Conservation (phyloP, 2,329 filamentous ascomycete species). For the Tolypocladium guangdongense region DNA sequence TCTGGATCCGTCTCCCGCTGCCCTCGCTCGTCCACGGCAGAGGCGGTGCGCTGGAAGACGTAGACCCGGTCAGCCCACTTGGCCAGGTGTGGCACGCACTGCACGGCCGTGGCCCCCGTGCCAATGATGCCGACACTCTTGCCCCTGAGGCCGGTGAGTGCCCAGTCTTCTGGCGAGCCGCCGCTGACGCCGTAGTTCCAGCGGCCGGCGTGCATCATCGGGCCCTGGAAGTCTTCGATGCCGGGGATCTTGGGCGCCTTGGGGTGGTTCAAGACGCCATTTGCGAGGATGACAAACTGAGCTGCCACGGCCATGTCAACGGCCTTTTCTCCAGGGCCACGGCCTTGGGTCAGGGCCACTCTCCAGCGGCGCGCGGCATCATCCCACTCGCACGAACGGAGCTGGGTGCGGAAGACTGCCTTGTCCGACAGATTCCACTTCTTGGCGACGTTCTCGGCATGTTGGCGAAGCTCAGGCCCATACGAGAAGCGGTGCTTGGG, state of each 20-base stretch:
- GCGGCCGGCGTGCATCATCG: conserved; percentile 32
- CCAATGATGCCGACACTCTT: conserved; percentile 38
- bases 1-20: conserved; percentile 28
- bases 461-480: conserved; percentile 29
- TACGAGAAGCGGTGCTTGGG: conserved; percentile 37
- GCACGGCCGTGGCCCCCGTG: conserved; percentile 37
- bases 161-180: conserved; percentile 25
- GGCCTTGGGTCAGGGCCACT: conserved; percentile 10
- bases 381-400: conserved; percentile 34
- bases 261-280: conserved; percentile 27
- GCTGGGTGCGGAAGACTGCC: conserved; percentile 29
- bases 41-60: conserved; percentile 47
- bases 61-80: conserved; percentile 37
- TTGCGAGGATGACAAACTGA: conserved; percentile 27
- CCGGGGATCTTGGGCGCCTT: conserved; percentile 31
- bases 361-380: conserved; percentile 18
- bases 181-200: conserved; percentile 35
- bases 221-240: conserved; percentile 28
- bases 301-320: conserved; percentile 20
- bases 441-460: conserved; percentile 30
- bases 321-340: conserved; percentile 10
- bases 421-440: conserved; percentile 27
- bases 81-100: conserved; percentile 32
- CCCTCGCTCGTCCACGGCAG: conserved; percentile 25
- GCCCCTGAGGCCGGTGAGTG: conserved; percentile 31